phyloP scores from a whole-genome alignment of 2,329 filamentous ascomycete genomes.

The Botrytis fabae region DNA sequence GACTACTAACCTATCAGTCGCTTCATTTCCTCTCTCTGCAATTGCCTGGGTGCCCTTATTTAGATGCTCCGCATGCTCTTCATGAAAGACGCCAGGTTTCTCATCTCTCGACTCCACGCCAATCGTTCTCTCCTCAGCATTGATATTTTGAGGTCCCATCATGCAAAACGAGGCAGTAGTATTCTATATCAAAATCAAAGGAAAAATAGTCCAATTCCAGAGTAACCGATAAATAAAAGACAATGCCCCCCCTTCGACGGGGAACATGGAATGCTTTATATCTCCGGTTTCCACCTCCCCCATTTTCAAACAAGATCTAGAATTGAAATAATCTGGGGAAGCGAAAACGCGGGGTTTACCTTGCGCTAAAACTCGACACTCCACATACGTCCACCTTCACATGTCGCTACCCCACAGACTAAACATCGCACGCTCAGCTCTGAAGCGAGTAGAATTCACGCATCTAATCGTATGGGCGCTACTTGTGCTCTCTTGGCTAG shows the following conservation, averaged over 20 bases:
- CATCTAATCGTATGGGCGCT: background rate
- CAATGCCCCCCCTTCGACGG: background rate
- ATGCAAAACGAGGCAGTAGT: background rate
- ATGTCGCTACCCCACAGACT: background rate
- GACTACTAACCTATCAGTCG: constrained; percentile 36
- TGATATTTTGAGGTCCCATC: background rate
- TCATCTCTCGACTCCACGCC: constrained; percentile 20
- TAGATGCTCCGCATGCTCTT: constrained; percentile 25
- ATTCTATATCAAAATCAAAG: background rate
- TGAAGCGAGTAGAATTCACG: background rate
- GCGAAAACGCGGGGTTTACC: constrained; percentile 9
- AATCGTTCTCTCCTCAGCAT: constrained; percentile 7
- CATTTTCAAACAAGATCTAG: background rate
- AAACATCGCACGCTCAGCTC: background rate
- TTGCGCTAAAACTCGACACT: background rate
- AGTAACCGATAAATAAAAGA: background rate
- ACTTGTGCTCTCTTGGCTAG: background rate
- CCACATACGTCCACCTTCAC: background rate
- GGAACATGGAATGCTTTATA: background rate
- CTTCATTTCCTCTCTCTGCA: constrained; percentile 35
- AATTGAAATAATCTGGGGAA: constrained; percentile 4
- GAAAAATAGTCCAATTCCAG: background rate
- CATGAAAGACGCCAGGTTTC: constrained; percentile 24
- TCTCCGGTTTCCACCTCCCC: background rate
- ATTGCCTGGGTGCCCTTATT: constrained; percentile 29